Base-by-base conservation (phyloP, 345 rosid species). In the Boechera divaricarpa region DNA sequence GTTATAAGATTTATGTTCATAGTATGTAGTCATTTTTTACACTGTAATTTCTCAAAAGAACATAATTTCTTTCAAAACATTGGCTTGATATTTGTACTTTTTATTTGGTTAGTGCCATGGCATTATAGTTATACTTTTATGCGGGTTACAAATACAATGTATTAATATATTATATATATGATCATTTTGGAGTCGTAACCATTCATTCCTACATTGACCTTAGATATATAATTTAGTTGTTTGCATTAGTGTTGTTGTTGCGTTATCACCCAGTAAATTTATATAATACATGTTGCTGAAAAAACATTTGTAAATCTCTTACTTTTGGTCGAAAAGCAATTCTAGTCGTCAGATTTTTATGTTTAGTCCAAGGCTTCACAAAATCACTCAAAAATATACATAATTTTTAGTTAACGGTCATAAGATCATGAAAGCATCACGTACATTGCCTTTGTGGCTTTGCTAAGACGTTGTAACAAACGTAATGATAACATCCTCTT, bases 341-440 rank as follows among this genome's bases (percentile, higher is more conserved):
- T 41, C 13, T 3, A 13, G 18, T 13, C 3, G 49, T 13, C 49
- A 13, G 16, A 5, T 13, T 44, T 42, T 13, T 1, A 5, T 44
- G 16, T 13, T 44, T 13, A 44, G 16, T 44, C 3, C 16, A 1
- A 13, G 16, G 8, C 49, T 45, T 52, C 16, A 24, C 4, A 36
- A 49, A 28, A 10, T 16, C 10, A 52, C 42, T 13, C 54, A 42
- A 16, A 61, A 31, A 21, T 1, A 44, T 7, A 41, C 16, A 41
- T 26, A 51, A 62, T 63, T 63, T 41, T 16, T 7, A 2, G 41
- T 8, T 31, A 63, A 73, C 55, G 70, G 62, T 41, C 42, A 41
- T 8, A 52, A 73, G 63, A 53, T 54, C 71, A 64, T 54, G 64
- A 74, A 74, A 64, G 56, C 65, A 44, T 64, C 70, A 64, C 12